These are phyloP conservation scores for Geotrichum restrictum DNA, from an alignment of 1,139 yeast genomes.

Conservation along the genomic window DNA sequence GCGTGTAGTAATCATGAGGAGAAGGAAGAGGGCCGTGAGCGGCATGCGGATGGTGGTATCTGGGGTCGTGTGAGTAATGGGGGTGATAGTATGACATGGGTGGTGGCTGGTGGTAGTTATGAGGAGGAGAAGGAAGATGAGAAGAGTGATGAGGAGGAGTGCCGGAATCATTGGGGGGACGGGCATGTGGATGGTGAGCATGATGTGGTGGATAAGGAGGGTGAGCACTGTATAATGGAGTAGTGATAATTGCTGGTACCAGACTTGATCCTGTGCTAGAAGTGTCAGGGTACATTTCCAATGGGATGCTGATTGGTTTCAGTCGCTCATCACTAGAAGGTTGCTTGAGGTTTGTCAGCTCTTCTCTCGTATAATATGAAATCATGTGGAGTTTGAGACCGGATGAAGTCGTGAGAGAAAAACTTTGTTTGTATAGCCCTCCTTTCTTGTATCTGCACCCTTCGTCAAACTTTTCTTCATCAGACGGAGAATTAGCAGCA, in stretches of 20 bases:
- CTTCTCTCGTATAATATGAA: conserved; percentile 46
- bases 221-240: conserved; percentile 22
- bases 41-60: background rate
- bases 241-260: conserved; percentile 33
- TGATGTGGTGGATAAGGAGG: background rate
- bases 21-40: conserved; percentile 6
- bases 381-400: conserved; percentile 55
- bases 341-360: conserved; percentile 35
- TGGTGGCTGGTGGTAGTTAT: conserved; percentile 2
- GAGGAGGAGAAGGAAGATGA: conserved; percentile 1
- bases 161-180: background rate
- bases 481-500: background rate
- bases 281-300: conserved; percentile 41
- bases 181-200: background rate
- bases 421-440: conserved; percentile 58
- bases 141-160: background rate
- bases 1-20: background rate
- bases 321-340: conserved; percentile 45
- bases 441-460: conserved; percentile 42
- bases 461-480: conserved; percentile 26
- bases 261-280: conserved; percentile 29
- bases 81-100: conserved; percentile 8
- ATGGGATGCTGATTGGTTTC: conserved; percentile 37
- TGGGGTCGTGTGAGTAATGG: background rate
- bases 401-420: conserved; percentile 49